Evolutionary conservation across 352 stramenopile species (phyloP).

Genomic region (Pythium folliculosum): DNA sequence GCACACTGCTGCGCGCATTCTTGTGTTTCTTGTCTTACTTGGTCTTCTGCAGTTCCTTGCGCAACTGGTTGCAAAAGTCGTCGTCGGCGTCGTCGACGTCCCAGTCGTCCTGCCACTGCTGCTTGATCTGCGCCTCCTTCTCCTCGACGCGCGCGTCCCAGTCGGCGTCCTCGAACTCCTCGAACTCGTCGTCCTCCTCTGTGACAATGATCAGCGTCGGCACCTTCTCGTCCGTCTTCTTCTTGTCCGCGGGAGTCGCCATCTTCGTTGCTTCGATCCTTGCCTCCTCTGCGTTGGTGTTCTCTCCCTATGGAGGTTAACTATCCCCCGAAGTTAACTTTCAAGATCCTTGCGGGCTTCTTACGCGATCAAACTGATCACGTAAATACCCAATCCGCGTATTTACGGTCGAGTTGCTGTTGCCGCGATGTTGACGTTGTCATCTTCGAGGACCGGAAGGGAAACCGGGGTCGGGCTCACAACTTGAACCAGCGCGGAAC

Average conservation of each 20-base stretch:
- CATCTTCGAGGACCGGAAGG: neutral
- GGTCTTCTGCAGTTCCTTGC: constrained; percentile 87
- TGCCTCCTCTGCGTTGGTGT: constrained; percentile 4
- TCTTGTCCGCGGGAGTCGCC: constrained; percentile 18
- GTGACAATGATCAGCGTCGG: constrained; percentile 77
- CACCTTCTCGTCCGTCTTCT: constrained; percentile 49
- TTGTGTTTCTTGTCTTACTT: no score
- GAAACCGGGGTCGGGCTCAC: neutral
- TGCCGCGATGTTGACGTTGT: constrained; percentile 26
- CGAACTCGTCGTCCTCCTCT: constrained; percentile 89
- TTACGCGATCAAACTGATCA: no score
- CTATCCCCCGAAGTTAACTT: constrained; percentile 8
- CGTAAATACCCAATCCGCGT: neutral
- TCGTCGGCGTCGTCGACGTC: constrained; percentile 92
- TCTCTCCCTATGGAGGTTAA: constrained; percentile 13
- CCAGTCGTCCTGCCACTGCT: constrained; percentile 94
- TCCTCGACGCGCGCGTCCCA: constrained; percentile 79
- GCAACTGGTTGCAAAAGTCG: constrained; percentile 92
- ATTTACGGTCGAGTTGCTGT: constrained; percentile 17
- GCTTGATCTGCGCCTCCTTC: constrained; percentile 82
- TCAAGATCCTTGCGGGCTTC: no score
- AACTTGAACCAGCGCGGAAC: constrained; percentile 11
- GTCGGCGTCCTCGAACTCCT: constrained; percentile 86
- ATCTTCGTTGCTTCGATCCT: constrained; percentile 7
- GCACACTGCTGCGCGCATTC: no score